phyloP scores from a whole-genome alignment of 352 stramenopile genomes.

The Phytopythium litorale region DNA sequence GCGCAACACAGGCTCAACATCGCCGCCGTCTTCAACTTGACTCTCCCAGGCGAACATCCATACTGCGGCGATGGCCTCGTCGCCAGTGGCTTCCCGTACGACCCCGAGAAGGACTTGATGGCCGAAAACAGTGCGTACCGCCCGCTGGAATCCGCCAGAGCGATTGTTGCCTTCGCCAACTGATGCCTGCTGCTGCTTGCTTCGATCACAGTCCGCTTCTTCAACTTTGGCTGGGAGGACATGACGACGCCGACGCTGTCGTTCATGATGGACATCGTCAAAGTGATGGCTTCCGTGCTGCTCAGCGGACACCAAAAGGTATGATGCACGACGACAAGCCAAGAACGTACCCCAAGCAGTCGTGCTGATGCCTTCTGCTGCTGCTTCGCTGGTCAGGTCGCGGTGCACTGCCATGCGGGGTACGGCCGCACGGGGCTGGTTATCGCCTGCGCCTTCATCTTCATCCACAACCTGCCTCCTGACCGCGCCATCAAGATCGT shows the following conservation, averaged over 20 bases:
- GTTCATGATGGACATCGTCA: conserved; percentile 88
- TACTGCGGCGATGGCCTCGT: conserved; percentile 86
- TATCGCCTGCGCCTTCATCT: conserved; percentile 84
- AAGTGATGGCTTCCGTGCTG: conserved; percentile 77
- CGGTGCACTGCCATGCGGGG: conserved; percentile 88
- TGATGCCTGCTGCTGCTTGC: background rate
- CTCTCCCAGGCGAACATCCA: conserved; percentile 86
- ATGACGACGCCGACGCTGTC: conserved; percentile 86
- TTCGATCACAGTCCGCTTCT: conserved; percentile 67
- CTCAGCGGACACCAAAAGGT: conserved; percentile 59
- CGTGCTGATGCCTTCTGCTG: background rate
- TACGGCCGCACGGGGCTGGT: conserved; percentile 86
- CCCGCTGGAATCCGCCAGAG: background rate
- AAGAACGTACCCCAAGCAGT: background rate
- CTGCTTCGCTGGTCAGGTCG: conserved; percentile 29
- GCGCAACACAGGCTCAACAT: conserved; percentile 52
- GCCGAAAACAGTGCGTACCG: conserved; percentile 61
- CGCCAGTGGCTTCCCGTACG: conserved; percentile 81
- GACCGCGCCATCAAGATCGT: conserved; percentile 71
- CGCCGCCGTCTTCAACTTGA: conserved; percentile 89
- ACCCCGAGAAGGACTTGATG: conserved; percentile 88
- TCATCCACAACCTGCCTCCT: conserved; percentile 73
- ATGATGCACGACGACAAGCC: conserved; percentile 3
- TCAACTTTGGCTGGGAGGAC: conserved; percentile 91
- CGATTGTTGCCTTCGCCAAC: background rate